Conservation (phyloP, 1,284 basidiomycete species). For the Paramarasmius palmivorus region DNA sequence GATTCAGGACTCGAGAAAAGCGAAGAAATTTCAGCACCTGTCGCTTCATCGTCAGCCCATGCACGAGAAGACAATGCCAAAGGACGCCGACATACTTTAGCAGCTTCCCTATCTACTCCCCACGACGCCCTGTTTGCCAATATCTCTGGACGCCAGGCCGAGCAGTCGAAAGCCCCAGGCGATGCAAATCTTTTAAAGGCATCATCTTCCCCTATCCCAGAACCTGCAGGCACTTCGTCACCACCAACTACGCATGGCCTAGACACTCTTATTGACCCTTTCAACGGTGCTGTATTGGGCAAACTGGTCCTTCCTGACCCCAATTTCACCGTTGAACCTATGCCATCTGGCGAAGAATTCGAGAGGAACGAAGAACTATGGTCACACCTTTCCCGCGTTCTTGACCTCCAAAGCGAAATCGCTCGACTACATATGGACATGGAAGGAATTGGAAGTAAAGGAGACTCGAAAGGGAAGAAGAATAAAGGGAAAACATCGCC, state of each 20-base stretch:
- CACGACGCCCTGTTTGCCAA: slow-evolving; percentile 62
- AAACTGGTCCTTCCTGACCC: slow-evolving; percentile 29
- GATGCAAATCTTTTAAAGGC: background rate
- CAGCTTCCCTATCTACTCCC: slow-evolving; percentile 44
- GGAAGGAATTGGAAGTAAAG: slow-evolving; percentile 57
- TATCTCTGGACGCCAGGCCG: slow-evolving; percentile 30
- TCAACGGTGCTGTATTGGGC: slow-evolving; percentile 46
- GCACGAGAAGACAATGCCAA: background rate
- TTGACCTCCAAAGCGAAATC: slow-evolving; percentile 69
- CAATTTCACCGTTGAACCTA: slow-evolving; percentile 19
- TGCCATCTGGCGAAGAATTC: slow-evolving; percentile 15
- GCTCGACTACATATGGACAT: slow-evolving; percentile 71
- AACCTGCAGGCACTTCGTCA: slow-evolving; percentile 3
- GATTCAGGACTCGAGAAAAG: no score
- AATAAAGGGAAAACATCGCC: slow-evolving; percentile 23
- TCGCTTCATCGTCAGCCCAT: no score
- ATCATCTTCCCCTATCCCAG: background rate
- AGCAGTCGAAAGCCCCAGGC: background rate
- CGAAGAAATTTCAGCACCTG: no score
- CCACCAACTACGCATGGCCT: slow-evolving; percentile 3
- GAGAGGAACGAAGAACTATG: slow-evolving; percentile 58
- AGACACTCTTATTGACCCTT: slow-evolving; percentile 50
- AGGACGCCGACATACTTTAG: slow-evolving; percentile 5
- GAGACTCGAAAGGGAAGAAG: slow-evolving; percentile 33
- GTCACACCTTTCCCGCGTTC: slow-evolving; percentile 62